Base-by-base conservation (phyloP, 257 asterid genomes). In the Phtheirospermum japonicum region DNA sequence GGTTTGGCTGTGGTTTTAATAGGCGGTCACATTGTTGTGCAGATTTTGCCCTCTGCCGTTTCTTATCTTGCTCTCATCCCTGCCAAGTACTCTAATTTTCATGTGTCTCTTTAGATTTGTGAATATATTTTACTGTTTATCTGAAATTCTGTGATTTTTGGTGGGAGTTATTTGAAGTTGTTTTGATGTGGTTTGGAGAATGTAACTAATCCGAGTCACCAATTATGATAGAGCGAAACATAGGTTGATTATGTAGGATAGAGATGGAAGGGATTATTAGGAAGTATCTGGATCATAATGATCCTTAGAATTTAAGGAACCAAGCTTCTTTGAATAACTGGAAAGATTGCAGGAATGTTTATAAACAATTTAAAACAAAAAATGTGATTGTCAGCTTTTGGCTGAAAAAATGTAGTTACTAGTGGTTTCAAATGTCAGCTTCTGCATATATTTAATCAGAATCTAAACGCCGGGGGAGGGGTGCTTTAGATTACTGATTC, bases 21-120 rank as follows among this genome's bases (percentile, higher is more conserved):
- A 0, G 90, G 79, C 56, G 96, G 99, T 19, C 97, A 93, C 82
- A 54, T 87, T 77, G 82, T 79, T 58, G 79, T 82, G 31, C 91
- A 87, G 79, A 79, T 83, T 71, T 46, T 86, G 14, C 94, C 99
- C 20, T 70, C 91, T 72, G 81, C 90, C 52, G 69, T 83, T 74
- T 77, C 94, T 37, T 84, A 85, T 67, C 88, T 93, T 19, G 95
- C 99, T 63, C 97, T 93, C 50, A 86, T 89, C 66, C 99, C 99
- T 51, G 95, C 97, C 66, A 93, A 83, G 99, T 93, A 83, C 28
- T 23, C 28, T 23, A 23, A 1, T 23, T 23, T 23, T 23, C 28
- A 1, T 23, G 3, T 23, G 28, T 1, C 28, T 23, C 28, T 23
- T 23, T 3, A 23, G 1, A 23, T 23, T 23, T 23, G 28, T 23